Percentiles rank a stretch among this genome's conserved stretches.
These are phyloP conservation scores for Backusella westeae DNA, from an alignment of 192 early-diverging fungal genomes.

Conservation along the genomic window DNA sequence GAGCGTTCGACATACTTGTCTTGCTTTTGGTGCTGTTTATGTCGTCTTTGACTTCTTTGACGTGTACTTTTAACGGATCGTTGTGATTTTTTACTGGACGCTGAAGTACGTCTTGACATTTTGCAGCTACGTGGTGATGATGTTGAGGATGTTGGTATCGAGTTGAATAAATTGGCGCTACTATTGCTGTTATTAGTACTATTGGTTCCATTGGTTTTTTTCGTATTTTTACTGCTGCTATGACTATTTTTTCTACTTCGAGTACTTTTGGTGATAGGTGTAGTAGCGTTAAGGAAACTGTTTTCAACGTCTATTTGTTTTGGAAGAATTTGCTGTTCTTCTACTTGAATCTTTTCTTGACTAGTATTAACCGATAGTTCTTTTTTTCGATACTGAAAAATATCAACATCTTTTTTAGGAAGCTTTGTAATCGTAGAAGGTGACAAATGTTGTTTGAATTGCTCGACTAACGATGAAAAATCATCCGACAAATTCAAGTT, in stretches of 20 bases:
- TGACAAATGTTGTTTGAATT: background rate
- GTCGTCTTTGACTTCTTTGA: background rate
- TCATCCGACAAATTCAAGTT: conserved; percentile 8
- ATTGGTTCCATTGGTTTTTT: background rate
- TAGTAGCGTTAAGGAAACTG: background rate
- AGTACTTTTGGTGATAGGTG: background rate
- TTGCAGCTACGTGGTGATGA: background rate
- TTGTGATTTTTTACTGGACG: conserved; percentile 14
- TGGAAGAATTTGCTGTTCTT: background rate
- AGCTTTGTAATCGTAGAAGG: background rate
- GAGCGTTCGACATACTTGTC: conserved; percentile 11
- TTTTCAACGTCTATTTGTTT: background rate
- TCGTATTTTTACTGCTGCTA: background rate
- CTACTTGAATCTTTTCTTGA: background rate
- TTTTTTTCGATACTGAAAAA: conserved; percentile 1
- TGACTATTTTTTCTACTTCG: background rate
- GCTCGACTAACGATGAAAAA: background rate
- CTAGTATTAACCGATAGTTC: background rate
- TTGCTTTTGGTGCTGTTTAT: background rate
- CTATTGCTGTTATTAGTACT: background rate
- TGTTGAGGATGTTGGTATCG: background rate
- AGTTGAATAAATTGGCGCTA: background rate
- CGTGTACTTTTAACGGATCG: background rate
- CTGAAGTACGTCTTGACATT: conserved; percentile 3
- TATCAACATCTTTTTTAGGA: background rate